Evolutionary conservation across 2,329 filamentous ascomycete genomes (phyloP), one percentile per base, ranked within the genome.

Genomic region (Diaporthe aspalathi): DNA sequence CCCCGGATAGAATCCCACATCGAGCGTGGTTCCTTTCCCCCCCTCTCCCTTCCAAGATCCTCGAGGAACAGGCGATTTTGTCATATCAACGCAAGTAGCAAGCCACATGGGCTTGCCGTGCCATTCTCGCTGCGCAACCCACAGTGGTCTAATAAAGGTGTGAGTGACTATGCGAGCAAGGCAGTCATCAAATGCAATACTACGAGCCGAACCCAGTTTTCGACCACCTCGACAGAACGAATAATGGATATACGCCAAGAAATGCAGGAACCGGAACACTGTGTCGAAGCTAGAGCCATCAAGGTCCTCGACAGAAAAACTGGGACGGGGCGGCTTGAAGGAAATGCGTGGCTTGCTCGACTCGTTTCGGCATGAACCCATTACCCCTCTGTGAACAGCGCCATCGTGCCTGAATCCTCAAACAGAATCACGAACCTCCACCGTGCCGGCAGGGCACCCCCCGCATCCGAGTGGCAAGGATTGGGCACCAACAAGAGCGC

Each of bases 171-270:
- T 14, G 14, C 17, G 6, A 38, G n/a, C 14, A 49, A 38, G 45
- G 45, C 27, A 14, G 32, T 65, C 29, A 1, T 38, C 2, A 24
- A 38, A 50, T 65, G 60, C 60, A 65, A 65, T 65, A 50, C 35
- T 6, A 50, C 45, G 60, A 27, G 45, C 16, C 20, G 17, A 20
- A 16, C 5, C n/a, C 8, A 38, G 2, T 86, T 83, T 74, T 77
- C 80, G 47, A 81, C 12, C 66, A 17, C 45, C 60, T 65, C 45
- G 45, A 50, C 50, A 65, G 27, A 38, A 50, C 60, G 45, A 65
- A 65, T 24, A 43, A 65, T 38, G 60, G n/a, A 38, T 24, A 9
- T 20, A 24, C 35, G 60, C 45, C 60, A 50, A 50, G 45, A 65
- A 29, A 49, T 65, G 60, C 60, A 65, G 29, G 43, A 65, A 65